These are phyloP conservation scores for Colletotrichum sansevieriae DNA, from an alignment of 2,329 filamentous ascomycete genomes.

Conservation along the genomic window DNA sequence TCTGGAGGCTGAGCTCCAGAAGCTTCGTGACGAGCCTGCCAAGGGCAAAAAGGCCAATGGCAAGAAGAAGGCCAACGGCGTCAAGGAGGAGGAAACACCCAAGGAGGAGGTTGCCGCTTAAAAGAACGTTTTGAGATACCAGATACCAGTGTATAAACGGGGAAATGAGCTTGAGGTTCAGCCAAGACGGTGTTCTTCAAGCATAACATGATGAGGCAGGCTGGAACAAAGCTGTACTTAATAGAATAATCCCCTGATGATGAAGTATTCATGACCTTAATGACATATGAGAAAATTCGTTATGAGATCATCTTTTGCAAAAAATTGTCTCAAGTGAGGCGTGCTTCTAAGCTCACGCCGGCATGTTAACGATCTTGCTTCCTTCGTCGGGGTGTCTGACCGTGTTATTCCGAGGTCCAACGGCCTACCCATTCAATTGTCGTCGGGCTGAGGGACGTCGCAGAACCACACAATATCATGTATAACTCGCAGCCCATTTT, in stretches of 20 bases:
- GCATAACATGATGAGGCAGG: conserved; percentile 23
- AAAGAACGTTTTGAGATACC: conserved; percentile 7
- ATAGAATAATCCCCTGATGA: conserved; percentile 34
- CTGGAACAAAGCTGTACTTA: conserved; percentile 24
- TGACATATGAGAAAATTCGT: conserved; percentile 8
- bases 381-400: no score
- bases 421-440: no score
- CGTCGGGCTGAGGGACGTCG: no score
- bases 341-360: no score
- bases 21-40: conserved; percentile 48
- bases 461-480: no score
- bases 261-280: conserved; percentile 28
- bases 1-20: conserved; percentile 45
- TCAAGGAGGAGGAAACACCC: conserved; percentile 39
- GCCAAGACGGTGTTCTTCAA: conserved; percentile 6
- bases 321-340: no score
- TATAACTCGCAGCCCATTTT: no score
- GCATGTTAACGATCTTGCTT: no score
- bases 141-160: conserved; percentile 27
- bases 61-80: conserved; percentile 53
- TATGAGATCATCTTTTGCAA: no score
- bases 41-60: conserved; percentile 54
- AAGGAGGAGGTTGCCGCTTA: conserved; percentile 41
- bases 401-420: no score
- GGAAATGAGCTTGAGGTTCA: background rate